Evolutionary conservation across 345 rosid species (phyloP).

Genomic region (Citrus maxima): DNA sequence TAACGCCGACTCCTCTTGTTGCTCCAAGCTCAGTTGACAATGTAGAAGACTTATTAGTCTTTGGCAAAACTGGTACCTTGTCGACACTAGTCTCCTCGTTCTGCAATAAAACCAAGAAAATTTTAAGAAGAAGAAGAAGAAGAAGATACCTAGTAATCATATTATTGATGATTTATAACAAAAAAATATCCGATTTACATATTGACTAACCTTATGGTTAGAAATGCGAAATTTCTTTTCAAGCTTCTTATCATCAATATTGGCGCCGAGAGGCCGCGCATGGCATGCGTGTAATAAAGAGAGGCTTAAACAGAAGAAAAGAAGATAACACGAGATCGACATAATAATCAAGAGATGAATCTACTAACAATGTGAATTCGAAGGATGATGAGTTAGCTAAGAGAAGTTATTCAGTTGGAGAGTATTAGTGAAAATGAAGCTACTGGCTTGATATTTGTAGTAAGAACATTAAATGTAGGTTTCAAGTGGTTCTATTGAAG

Average conservation of each 20-base stretch:
- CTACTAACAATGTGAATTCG: neutral
- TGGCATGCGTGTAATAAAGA: slow-evolving; percentile 40
- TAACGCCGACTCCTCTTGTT: slow-evolving; percentile 8
- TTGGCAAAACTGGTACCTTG: slow-evolving; percentile 10
- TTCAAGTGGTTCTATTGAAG: slow-evolving; percentile 23
- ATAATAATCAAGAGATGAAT: slow-evolving; percentile 13
- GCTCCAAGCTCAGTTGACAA: slow-evolving; percentile 11
- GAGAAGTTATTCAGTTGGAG: neutral
- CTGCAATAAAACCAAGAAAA: neutral
- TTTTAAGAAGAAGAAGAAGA: neutral
- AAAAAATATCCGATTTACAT: neutral
- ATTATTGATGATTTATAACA: neutral
- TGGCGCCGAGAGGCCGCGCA: slow-evolving; percentile 40
- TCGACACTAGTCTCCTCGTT: slow-evolving; percentile 8
- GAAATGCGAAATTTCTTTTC: slow-evolving; percentile 25
- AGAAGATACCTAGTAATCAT: neutral
- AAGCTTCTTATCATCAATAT: slow-evolving; percentile 18
- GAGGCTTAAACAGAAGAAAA: slow-evolving; percentile 33
- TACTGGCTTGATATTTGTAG: slow-evolving; percentile 25
- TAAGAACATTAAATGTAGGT: slow-evolving; percentile 47
- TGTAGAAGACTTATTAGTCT: slow-evolving; percentile 4
- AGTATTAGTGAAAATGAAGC: neutral
- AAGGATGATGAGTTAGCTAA: neutral
- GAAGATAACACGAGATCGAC: slow-evolving; percentile 31
- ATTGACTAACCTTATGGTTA: slow-evolving; percentile 25